Evolutionary conservation across 2,329 filamentous ascomycete genomes (phyloP).

Genomic region (Cordyceps javanica): DNA sequence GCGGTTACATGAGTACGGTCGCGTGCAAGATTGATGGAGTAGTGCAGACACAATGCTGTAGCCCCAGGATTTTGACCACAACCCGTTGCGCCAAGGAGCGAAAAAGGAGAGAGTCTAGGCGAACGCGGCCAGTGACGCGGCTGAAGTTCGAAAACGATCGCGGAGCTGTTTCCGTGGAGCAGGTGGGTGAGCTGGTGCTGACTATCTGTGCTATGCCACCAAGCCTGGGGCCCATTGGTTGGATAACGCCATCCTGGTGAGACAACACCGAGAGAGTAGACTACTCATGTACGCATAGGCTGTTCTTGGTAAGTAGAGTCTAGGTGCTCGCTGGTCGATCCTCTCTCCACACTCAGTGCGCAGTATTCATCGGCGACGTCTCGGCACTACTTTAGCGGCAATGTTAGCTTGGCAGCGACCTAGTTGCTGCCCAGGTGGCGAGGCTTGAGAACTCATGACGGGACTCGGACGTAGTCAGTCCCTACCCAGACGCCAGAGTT

Average conservation of each 20-base stretch:
- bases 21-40: neutral
- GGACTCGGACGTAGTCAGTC: too few species aligned
- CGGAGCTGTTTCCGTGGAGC: neutral
- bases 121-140: neutral
- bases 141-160: neutral
- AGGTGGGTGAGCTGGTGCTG: neutral
- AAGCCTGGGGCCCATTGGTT: neutral
- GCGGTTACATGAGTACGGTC: slow-evolving; percentile 4
- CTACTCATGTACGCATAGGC: too few species aligned
- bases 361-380: neutral
- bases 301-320: too few species aligned
- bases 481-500: neutral
- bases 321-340: neutral
- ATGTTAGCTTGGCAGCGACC: neutral
- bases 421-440: too few species aligned
- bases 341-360: too few species aligned
- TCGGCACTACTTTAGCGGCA: neutral
- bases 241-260: neutral
- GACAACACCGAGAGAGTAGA: neutral
- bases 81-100: neutral
- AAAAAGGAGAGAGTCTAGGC: neutral
- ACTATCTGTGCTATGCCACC: neutral
- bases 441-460: too few species aligned
- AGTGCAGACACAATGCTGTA: neutral
- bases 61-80: neutral